A percentile compares a stretch with the other conserved stretches of the same genome.
phyloP scores from a whole-genome alignment of 2,329 filamentous ascomycete species.

The Moelleriella libera region DNA sequence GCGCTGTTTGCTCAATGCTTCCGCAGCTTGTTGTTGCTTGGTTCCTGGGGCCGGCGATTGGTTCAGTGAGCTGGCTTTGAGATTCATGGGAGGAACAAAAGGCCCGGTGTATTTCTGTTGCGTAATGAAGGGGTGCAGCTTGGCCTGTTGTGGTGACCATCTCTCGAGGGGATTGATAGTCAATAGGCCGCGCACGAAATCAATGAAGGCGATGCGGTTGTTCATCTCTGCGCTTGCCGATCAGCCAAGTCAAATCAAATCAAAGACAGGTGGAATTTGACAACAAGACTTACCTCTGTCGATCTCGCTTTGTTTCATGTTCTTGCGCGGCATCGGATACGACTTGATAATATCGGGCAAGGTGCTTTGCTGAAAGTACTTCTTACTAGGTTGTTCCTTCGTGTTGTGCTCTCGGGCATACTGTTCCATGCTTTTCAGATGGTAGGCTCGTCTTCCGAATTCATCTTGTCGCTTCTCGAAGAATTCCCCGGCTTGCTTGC shows the following conservation, averaged over 20 bases:
- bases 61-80: slow-evolving; percentile 75
- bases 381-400: slow-evolving; percentile 98
- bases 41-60: slow-evolving; percentile 85
- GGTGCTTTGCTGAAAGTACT: slow-evolving; percentile 92
- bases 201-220: slow-evolving; percentile 92
- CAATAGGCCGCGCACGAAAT: slow-evolving; percentile 86
- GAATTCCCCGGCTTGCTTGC: slow-evolving; percentile 93
- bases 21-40: slow-evolving; percentile 89
- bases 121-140: slow-evolving; percentile 95
- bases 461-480: slow-evolving; percentile 90
- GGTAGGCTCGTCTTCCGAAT: slow-evolving; percentile 79
- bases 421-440: slow-evolving; percentile 94
- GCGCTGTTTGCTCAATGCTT: slow-evolving; percentile 84
- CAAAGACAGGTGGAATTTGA: neutral
- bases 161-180: slow-evolving; percentile 92
- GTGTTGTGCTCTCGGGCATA: slow-evolving; percentile 91
- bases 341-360: slow-evolving; percentile 94
- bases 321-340: slow-evolving; percentile 96
- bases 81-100: slow-evolving; percentile 93
- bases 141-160: slow-evolving; percentile 96
- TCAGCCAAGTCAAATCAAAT: neutral
- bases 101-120: slow-evolving; percentile 94
- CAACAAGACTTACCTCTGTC: slow-evolving; percentile 56
- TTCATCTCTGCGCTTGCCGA: slow-evolving; percentile 66
- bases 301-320: slow-evolving; percentile 96